phyloP scores from a whole-genome alignment of 495 filamentous ascomycete species.

The Glutinoglossum americanum region DNA sequence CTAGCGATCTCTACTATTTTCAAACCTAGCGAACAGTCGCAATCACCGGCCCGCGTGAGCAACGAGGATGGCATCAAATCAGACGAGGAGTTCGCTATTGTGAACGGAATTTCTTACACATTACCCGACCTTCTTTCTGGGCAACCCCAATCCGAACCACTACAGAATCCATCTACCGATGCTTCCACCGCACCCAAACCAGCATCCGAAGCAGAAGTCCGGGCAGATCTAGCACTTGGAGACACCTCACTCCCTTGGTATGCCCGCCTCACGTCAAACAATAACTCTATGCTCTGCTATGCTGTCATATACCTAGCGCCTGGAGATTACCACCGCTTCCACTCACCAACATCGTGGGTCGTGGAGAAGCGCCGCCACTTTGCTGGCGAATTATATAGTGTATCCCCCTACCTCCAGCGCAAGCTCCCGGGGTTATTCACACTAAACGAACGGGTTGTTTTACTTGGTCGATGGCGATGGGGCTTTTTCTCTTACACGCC shows the following conservation, averaged over 20 bases:
- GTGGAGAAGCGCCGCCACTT: slow-evolving; percentile 83
- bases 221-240: slow-evolving; percentile 56
- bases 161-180: slow-evolving; percentile 26
- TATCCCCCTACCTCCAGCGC: slow-evolving; percentile 81
- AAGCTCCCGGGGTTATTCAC: slow-evolving; percentile 87
- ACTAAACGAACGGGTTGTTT: slow-evolving; percentile 85
- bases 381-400: slow-evolving; percentile 84
- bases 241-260: slow-evolving; percentile 55
- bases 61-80: slow-evolving; percentile 46
- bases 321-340: slow-evolving; percentile 96
- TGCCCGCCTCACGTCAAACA: slow-evolving; percentile 32
- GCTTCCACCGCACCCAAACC: slow-evolving; percentile 43
- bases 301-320: slow-evolving; percentile 94
- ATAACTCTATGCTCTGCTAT: slow-evolving; percentile 61
- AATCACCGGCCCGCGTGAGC: slow-evolving; percentile 6
- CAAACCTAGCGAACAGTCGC: slow-evolving; percentile 5
- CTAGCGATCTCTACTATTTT: slow-evolving; percentile 8
- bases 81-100: slow-evolving; percentile 79
- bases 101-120: slow-evolving; percentile 95
- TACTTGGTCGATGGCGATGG: slow-evolving; percentile 86
- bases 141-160: slow-evolving; percentile 1
- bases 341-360: slow-evolving; percentile 86
- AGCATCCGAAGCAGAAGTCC: slow-evolving; percentile 56
- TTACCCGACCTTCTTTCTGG: slow-evolving; percentile 76
- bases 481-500: slow-evolving; percentile 94